A percentile compares a stretch with the other conserved stretches of the same genome.
phyloP scores from a whole-genome alignment of 2,329 filamentous ascomycete species.

The Clonostachys rhizophaga region DNA sequence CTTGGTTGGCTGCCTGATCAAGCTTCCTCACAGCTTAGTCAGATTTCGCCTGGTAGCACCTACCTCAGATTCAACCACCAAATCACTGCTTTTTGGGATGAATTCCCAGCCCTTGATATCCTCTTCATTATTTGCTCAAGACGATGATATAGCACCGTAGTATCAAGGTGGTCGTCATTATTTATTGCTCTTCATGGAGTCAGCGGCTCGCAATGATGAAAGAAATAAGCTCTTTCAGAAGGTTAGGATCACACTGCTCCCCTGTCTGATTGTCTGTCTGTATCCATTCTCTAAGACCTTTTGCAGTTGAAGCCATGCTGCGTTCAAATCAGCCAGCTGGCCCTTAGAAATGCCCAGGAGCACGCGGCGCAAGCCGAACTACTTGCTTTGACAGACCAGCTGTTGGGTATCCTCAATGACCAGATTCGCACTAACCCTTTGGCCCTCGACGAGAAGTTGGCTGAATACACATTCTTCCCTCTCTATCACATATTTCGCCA shows the following conservation, averaged over 20 bases:
- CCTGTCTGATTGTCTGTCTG: not conserved
- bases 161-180: not conserved
- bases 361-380: conserved; percentile 36
- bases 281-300: too few relatives aligned
- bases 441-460: conserved; percentile 72
- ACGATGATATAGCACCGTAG: too few relatives aligned
- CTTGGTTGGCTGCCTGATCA: too few relatives aligned
- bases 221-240: conserved; percentile 23
- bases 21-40: too few relatives aligned
- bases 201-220: conserved; percentile 10
- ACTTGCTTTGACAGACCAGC: conserved; percentile 34
- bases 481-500: conserved; percentile 80
- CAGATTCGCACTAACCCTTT: conserved; percentile 36
- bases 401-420: conserved; percentile 39
- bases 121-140: too few relatives aligned
- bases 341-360: conserved; percentile 40
- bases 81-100: too few relatives aligned
- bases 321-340: conserved; percentile 53
- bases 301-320: conserved; percentile 58
- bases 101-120: too few relatives aligned
- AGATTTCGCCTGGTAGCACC: too few relatives aligned
- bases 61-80: too few relatives aligned
- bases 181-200: conserved; percentile 11
- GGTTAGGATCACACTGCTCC: conserved; percentile 6
- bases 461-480: conserved; percentile 94